Conservation (phyloP, 176 grass and related monocot species). For the Hordeum vulgare region DNA sequence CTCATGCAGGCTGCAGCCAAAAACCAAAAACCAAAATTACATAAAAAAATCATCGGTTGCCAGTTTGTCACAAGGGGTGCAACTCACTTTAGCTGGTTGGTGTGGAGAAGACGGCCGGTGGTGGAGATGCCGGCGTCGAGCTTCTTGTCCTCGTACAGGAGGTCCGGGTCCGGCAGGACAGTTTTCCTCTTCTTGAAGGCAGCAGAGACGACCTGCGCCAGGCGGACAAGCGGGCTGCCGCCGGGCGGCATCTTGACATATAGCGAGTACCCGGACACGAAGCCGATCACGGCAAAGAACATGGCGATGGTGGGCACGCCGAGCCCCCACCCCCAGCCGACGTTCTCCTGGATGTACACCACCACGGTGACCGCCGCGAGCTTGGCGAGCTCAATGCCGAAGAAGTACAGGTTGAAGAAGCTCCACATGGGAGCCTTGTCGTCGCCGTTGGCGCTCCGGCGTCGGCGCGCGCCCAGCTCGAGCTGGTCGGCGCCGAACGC, state of each 20-base stretch:
- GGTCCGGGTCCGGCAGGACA: conserved; percentile 7
- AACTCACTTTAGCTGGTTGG: conserved; percentile 63
- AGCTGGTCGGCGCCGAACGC: conserved; percentile 83
- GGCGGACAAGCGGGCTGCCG: conserved; percentile 54
- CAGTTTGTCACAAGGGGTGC: not conserved
- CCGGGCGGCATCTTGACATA: conserved; percentile 51
- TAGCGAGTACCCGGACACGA: conserved; percentile 51
- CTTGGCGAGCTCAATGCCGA: conserved; percentile 44
- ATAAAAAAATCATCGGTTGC: not conserved
- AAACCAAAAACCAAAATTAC: no score
- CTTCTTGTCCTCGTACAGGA: conserved; percentile 58
- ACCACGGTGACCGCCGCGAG: conserved; percentile 44
- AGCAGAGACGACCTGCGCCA: conserved; percentile 42
- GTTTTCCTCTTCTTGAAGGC: conserved; percentile 53
- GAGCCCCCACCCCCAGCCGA: conserved; percentile 67
- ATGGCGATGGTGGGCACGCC: conserved; percentile 57
- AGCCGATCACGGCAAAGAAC: conserved; percentile 40
- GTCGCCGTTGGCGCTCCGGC: not conserved
- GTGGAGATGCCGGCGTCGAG: conserved; percentile 56
- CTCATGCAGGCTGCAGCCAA: not conserved
- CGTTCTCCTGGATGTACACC: conserved; percentile 64
- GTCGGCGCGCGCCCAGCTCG: conserved; percentile 21
- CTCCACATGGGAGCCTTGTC: conserved; percentile 31
- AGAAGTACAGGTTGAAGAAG: conserved; percentile 76
- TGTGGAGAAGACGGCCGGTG: conserved; percentile 57